Evolutionary conservation across 106 monocot species (phyloP), one percentile per base, ranked within the genome.

Genomic region (Dendrobium huoshanense): DNA sequence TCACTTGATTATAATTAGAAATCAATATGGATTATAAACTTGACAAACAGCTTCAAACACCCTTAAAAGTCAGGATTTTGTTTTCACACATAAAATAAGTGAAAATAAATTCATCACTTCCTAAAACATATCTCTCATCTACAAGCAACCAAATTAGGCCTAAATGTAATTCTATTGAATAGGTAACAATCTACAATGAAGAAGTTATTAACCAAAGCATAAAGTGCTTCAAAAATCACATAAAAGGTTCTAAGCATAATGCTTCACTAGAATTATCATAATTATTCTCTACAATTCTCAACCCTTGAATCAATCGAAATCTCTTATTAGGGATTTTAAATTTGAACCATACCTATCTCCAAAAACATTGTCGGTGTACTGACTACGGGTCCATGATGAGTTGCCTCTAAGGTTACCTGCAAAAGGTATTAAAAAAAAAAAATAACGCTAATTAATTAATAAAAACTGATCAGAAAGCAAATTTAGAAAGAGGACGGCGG

Each of bases 361-460:
- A 98, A 78, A 55, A 98, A 98, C 91, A 95, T 80, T 18, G 98
- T 98, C 24, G 88, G 89, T 55, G 86, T 91, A 82, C 78, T 90
- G 51, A 93, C 92, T 54, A 92, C 85, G 68, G 98, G 98, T 72
- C 98, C 98, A 81, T 98, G 98, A 89, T 98, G 98, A 75, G 98
- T 98, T 77, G 91, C 98, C 87, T 98, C 98, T 68, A 98, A 72
- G 70, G 98, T 98, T 78, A 98, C 83, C 97, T 98, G 67, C 75
- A 89, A 11, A 79, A 72, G 74, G 1, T 9, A 37, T 31, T 31
- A 31, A 31, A 31, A 31, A 29, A 41, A 43, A 43, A 6, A 72
- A 10, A 17, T n/a, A 44, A 80, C 13, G 49, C 37, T 29, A 81
- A 7, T 42, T 5, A 42, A 70, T 42, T 29, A 29, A 67, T 2